phyloP scores from a whole-genome alignment of 495 filamentous ascomycete species.

The Talaromyces borbonicus region DNA sequence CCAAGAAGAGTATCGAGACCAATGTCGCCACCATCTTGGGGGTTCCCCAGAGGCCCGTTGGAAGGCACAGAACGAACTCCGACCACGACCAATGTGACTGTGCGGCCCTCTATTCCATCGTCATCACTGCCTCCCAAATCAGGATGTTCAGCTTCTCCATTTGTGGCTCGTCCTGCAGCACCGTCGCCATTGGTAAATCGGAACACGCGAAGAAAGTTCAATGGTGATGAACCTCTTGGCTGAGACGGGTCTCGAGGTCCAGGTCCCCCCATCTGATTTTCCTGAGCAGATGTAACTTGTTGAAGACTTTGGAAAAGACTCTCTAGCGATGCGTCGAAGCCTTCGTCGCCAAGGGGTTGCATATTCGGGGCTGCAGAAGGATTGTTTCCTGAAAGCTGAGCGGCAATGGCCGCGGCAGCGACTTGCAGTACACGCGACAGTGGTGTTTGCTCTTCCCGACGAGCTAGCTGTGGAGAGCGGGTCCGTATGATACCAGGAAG shows the following conservation, averaged over 20 bases:
- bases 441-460: constrained; percentile 48
- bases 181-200: constrained; percentile 45
- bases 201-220: constrained; percentile 53
- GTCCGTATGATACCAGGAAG: constrained; percentile 36
- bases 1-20: constrained; percentile 39
- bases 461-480: constrained; percentile 37
- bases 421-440: constrained; percentile 48
- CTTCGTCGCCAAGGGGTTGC: constrained; percentile 48
- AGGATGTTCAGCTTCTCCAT: constrained; percentile 17
- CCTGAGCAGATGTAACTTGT: constrained; percentile 37
- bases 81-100: constrained; percentile 61
- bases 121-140: constrained; percentile 34
- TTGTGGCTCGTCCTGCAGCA: constrained; percentile 6
- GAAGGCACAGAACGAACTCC: constrained; percentile 60
- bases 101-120: constrained; percentile 47
- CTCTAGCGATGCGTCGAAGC: constrained; percentile 46
- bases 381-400: constrained; percentile 46
- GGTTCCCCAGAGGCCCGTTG: constrained; percentile 34
- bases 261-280: constrained; percentile 25
- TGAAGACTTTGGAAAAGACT: constrained; percentile 49
- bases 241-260: constrained; percentile 9
- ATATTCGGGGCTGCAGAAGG: constrained; percentile 47
- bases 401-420: constrained; percentile 50
- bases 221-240: constrained; percentile 27
- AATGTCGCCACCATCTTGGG: constrained; percentile 29